A percentile compares a stretch with the other conserved stretches of the same genome.
Evolutionary conservation across 2,329 filamentous ascomycete species (phyloP).

Genomic region (Tympanopsis confertula): DNA sequence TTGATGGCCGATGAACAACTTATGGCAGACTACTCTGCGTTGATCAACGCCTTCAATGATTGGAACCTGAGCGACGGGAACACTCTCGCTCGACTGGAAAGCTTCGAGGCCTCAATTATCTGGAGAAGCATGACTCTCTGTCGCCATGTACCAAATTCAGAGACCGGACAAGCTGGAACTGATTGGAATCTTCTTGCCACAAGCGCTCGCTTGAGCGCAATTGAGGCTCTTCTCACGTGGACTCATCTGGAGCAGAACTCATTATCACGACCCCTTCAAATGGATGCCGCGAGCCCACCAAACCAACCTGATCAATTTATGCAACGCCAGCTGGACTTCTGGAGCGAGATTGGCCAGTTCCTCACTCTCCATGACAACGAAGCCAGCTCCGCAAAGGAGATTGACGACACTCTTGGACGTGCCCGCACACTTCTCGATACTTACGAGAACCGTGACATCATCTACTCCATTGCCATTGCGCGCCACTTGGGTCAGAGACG

Average conservation of each 20-base stretch:
- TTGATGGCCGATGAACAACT: constrained; percentile 34
- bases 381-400: constrained; percentile 27
- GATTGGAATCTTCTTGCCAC: constrained; percentile 31
- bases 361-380: constrained; percentile 40
- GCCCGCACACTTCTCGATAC: constrained; percentile 40
- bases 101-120: background rate
- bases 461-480: constrained; percentile 50
- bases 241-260: constrained; percentile 29
- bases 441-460: constrained; percentile 49
- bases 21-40: constrained; percentile 34
- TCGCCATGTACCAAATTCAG: background rate
- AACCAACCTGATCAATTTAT: constrained; percentile 19
- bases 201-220: constrained; percentile 38
- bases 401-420: constrained; percentile 37
- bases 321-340: constrained; percentile 40
- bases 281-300: background rate
- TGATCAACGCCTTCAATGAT: constrained; percentile 16
- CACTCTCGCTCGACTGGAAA: background rate
- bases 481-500: constrained; percentile 42
- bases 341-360: constrained; percentile 44
- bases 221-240: constrained; percentile 46
- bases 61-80: background rate
- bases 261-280: constrained; percentile 14
- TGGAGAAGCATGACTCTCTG: background rate
- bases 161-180: constrained; percentile 9